Conservation (phyloP, 140 eudicot genomes). For the Erigeron philadelphicus region DNA sequence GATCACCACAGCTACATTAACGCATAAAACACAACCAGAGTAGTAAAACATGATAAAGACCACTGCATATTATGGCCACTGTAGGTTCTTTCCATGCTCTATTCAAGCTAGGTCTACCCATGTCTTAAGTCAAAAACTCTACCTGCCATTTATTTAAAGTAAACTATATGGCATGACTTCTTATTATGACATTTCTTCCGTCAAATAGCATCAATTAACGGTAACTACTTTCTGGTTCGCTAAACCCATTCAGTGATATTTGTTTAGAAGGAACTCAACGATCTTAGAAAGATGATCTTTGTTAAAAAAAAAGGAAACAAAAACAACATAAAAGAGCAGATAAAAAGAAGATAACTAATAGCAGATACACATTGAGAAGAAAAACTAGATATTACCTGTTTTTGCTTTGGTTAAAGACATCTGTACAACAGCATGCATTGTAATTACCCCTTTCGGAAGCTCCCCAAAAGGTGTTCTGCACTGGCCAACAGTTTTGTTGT, state of each 20-base stretch:
- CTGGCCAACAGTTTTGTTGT: slow-evolving; percentile 79
- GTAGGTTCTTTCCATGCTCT: too few species aligned
- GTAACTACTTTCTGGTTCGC: neutral
- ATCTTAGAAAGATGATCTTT: slow-evolving; percentile 4
- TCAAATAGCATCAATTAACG: neutral
- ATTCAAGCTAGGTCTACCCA: too few species aligned
- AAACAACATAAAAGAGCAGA: neutral
- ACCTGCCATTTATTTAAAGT: neutral
- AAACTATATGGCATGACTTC: neutral
- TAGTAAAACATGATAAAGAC: too few species aligned
- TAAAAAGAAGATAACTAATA: slow-evolving; percentile 3
- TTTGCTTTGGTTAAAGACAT: slow-evolving; percentile 78
- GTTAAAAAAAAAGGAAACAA: neutral
- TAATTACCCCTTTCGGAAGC: slow-evolving; percentile 83
- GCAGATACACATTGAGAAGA: slow-evolving; percentile 3
- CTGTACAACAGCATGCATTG: slow-evolving; percentile 98
- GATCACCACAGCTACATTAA: too few species aligned
- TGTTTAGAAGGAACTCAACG: neutral
- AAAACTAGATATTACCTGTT: slow-evolving; percentile 49
- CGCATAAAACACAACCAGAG: too few species aligned
- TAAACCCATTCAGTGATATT: slow-evolving; percentile 1
- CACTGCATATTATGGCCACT: too few species aligned
- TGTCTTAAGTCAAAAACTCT: too few species aligned
- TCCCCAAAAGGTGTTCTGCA: slow-evolving; percentile 85
- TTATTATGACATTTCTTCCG: neutral